Conservation (phyloP, 2,329 filamentous ascomycete genomes). For the Cordyceps pruinosa region DNA sequence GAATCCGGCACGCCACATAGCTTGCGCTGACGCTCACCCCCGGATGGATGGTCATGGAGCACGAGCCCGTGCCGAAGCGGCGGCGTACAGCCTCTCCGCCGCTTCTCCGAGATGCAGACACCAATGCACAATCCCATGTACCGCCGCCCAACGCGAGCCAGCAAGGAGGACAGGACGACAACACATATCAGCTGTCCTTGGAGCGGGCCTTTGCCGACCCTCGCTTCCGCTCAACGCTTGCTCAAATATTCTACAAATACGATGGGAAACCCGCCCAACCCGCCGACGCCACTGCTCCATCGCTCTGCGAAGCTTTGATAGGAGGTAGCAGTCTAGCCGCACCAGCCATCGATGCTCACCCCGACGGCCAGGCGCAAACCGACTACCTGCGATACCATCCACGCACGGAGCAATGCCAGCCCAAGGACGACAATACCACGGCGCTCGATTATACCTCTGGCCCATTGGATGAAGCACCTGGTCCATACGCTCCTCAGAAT, state of each 20-base stretch:
- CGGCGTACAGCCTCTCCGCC: slow-evolving; percentile 43
- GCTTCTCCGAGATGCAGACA: slow-evolving; percentile 18
- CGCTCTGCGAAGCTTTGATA: background rate
- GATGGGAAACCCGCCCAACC: slow-evolving; percentile 46
- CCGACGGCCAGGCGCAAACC: background rate
- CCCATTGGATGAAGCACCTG: background rate
- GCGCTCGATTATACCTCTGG: background rate
- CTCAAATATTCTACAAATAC: slow-evolving; percentile 86
- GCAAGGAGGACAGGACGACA: slow-evolving; percentile 35
- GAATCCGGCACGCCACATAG: background rate
- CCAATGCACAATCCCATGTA: background rate
- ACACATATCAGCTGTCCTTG: slow-evolving; percentile 50
- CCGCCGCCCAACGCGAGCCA: slow-evolving; percentile 17
- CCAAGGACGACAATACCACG: background rate
- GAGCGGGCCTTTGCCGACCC: slow-evolving; percentile 60
- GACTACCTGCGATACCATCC: background rate
- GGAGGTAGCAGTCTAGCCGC: background rate
- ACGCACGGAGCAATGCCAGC: background rate
- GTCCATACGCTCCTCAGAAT: background rate
- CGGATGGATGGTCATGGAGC: slow-evolving; percentile 11
- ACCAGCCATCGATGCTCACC: background rate
- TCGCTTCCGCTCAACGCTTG: slow-evolving; percentile 75
- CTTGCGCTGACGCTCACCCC: background rate
- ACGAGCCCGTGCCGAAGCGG: slow-evolving; percentile 54
- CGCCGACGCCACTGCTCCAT: background rate